Conservation (phyloP, 2,329 filamentous ascomycete species). For the Colletotrichum sp. region DNA sequence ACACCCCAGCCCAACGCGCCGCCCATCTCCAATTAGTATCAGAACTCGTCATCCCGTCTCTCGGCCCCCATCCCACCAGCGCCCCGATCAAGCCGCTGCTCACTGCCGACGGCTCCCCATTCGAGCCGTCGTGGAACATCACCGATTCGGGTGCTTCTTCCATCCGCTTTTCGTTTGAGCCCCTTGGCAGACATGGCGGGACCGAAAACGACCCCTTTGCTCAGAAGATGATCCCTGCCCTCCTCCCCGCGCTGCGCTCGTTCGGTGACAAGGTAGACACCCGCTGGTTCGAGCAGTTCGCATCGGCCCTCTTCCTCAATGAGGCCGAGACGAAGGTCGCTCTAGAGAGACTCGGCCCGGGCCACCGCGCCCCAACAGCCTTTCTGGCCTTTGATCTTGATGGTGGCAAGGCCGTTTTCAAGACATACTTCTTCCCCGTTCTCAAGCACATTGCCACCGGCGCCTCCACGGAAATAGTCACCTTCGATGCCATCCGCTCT, state of each 20-base stretch:
- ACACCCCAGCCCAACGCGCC: constrained; percentile 13
- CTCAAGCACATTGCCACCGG: constrained; percentile 29
- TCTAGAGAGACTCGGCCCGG: constrained; percentile 16
- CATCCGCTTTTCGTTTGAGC: constrained; percentile 22
- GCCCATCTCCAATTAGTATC: constrained; percentile 15
- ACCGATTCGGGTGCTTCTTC: constrained; percentile 18
- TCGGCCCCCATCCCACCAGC: constrained; percentile 11
- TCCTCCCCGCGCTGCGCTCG: constrained; percentile 15
- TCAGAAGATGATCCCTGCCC: constrained; percentile 15
- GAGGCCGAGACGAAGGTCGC: constrained; percentile 17
- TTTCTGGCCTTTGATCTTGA: constrained; percentile 31
- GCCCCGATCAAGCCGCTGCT: constrained; percentile 16
- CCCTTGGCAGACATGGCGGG: constrained; percentile 19
- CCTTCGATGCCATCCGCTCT: constrained; percentile 26
- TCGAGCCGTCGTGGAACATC: constrained; percentile 21
- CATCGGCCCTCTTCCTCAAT: constrained; percentile 24
- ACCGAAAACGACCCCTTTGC: constrained; percentile 16
- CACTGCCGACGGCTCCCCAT: constrained; percentile 19
- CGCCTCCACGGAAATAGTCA: constrained; percentile 22
- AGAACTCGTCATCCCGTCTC: constrained; percentile 19
- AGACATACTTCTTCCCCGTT: constrained; percentile 29
- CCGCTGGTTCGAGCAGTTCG: constrained; percentile 27
- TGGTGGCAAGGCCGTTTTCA: constrained; percentile 23
- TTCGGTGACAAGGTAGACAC: constrained; percentile 10
- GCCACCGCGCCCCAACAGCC: constrained; percentile 25